Percentiles rank a stretch among this genome's conserved stretches.
These are phyloP conservation scores for Panicum hallii DNA, from an alignment of 202 grass and related monocot species.

Conservation along the genomic window DNA sequence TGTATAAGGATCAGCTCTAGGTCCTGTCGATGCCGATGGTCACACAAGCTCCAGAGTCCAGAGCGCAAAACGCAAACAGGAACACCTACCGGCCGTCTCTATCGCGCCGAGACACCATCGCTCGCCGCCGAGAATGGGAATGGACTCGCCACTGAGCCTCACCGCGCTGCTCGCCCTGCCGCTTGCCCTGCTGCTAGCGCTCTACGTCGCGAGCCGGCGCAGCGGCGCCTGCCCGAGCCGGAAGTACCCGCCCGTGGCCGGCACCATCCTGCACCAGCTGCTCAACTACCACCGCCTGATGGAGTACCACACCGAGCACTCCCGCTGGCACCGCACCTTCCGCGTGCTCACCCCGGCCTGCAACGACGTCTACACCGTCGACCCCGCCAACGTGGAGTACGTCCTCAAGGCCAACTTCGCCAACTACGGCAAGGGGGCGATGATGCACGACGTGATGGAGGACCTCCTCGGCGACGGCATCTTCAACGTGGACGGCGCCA, in stretches of 20 bases:
- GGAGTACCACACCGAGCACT: slow-evolving; percentile 64
- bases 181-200: slow-evolving; percentile 25
- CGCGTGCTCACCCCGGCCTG: slow-evolving; percentile 62
- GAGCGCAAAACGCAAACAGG: no score
- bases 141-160: slow-evolving; percentile 22
- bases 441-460: slow-evolving; percentile 42
- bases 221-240: slow-evolving; percentile 18
- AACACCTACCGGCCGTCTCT: no score
- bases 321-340: slow-evolving; percentile 64
- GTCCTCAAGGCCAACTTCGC: slow-evolving; percentile 74
- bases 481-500: slow-evolving; percentile 76
- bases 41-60: no score
- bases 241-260: slow-evolving; percentile 64
- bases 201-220: slow-evolving; percentile 10
- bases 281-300: slow-evolving; percentile 50
- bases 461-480: slow-evolving; percentile 80
- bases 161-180: slow-evolving; percentile 10
- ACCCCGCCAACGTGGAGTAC: slow-evolving; percentile 72
- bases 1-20: no score
- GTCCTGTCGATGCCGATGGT: no score
- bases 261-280: slow-evolving; percentile 66
- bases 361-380: slow-evolving; percentile 66
- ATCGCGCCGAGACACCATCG: no score
- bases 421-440: slow-evolving; percentile 73
- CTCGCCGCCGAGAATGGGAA: slow-evolving; percentile 28